Conservation (phyloP, 2,329 filamentous ascomycete species). For the Diaporthe citrichinensis region DNA sequence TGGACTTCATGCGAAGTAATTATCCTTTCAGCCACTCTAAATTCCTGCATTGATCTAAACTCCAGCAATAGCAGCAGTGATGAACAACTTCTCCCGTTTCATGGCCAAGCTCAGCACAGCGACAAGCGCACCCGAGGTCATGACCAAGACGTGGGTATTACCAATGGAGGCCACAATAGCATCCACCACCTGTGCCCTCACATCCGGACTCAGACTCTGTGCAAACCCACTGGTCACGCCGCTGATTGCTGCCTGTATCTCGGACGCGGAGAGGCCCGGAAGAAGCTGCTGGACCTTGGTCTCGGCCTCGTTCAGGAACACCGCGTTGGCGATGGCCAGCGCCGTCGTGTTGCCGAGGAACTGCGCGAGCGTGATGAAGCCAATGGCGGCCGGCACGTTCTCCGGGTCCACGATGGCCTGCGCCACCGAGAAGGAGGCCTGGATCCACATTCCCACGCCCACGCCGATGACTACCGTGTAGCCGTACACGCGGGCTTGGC, state of each 20-base stretch:
- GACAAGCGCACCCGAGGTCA: background rate
- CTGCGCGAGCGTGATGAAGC: background rate
- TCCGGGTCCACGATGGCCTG: background rate
- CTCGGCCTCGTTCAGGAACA: background rate
- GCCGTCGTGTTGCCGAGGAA: slow-evolving; percentile 6
- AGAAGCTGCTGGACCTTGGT: background rate
- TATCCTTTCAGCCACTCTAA: no score
- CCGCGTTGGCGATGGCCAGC: background rate
- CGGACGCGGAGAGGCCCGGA: background rate
- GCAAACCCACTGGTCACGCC: background rate
- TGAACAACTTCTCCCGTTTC: background rate
- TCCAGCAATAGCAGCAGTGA: background rate
- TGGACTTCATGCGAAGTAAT: no score
- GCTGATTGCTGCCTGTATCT: background rate
- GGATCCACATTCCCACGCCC: background rate
- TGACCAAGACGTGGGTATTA: background rate
- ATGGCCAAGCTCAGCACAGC: background rate
- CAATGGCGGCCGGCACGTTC: background rate
- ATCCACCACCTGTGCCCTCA: background rate
- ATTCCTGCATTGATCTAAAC: background rate
- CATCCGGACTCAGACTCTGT: background rate
- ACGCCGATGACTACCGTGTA: background rate
- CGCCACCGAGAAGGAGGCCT: background rate
- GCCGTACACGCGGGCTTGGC: background rate
- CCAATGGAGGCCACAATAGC: background rate